Evolutionary conservation across 164 flowering plant species (phyloP).

Genomic region (Nymphaea colorata): DNA sequence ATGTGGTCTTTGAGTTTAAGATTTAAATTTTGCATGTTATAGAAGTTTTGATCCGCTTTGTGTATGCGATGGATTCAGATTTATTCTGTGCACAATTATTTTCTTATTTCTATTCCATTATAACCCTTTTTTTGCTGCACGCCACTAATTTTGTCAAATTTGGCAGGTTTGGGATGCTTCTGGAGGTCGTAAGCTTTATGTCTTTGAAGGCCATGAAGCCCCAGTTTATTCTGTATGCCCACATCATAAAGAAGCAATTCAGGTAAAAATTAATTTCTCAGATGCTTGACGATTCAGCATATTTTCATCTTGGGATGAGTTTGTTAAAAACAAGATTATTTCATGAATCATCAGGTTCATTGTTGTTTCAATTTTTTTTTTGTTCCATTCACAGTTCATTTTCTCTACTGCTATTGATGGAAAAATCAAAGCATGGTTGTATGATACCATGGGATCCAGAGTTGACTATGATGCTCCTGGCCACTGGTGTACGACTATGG

Average conservation of each 20-base stretch:
- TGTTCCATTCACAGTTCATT: slow-evolving; percentile 28
- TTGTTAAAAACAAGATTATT: neutral
- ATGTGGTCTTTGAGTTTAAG: too few relatives aligned
- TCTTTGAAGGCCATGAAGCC: slow-evolving; percentile 68
- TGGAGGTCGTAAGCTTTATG: slow-evolving; percentile 30
- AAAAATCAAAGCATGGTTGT: slow-evolving; percentile 51
- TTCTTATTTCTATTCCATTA: neutral
- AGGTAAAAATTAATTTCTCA: slow-evolving; percentile 19
- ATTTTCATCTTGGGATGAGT: neutral
- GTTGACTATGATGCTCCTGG: slow-evolving; percentile 54
- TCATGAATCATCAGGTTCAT: neutral
- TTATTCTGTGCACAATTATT: neutral
- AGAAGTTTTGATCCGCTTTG: neutral
- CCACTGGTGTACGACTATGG: slow-evolving; percentile 39
- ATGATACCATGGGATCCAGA: slow-evolving; percentile 39
- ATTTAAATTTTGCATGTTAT: too few relatives aligned
- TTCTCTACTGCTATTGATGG: slow-evolving; percentile 54
- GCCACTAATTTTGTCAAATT: neutral
- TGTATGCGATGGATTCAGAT: neutral
- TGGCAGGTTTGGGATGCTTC: slow-evolving; percentile 55
- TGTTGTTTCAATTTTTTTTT: neutral
- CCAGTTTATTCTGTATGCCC: slow-evolving; percentile 72
- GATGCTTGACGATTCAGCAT: neutral
- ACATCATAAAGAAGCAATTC: slow-evolving; percentile 56
- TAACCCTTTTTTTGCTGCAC: neutral